Percentiles rank a stretch among this genome's conserved stretches.
These are phyloP conservation scores for Aristolochia californica DNA, from an alignment of 164 flowering plant genomes.

Conservation along the genomic window DNA sequence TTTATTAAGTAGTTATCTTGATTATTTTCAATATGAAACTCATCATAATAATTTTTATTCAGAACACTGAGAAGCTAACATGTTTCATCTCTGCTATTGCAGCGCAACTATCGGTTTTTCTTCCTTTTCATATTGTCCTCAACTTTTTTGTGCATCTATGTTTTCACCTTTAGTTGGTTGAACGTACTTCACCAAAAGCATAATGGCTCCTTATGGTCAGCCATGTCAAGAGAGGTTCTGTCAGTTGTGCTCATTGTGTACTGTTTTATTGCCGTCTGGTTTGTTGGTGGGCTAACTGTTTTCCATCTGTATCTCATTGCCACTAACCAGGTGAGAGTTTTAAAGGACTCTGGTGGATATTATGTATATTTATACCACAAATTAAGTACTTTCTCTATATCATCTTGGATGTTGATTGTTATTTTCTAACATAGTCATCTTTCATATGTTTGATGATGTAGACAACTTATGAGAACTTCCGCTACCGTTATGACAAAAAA, in stretches of 20 bases:
- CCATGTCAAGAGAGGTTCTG: constrained; percentile 36
- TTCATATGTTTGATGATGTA: constrained; percentile 14
- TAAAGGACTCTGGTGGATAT: background rate
- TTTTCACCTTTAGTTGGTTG: constrained; percentile 55
- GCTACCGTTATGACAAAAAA: constrained; percentile 81
- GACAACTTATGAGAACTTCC: constrained; percentile 96
- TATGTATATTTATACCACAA: background rate
- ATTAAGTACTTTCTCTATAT: background rate
- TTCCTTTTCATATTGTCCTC: constrained; percentile 60
- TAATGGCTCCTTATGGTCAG: constrained; percentile 18
- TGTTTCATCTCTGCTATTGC: constrained; percentile 20
- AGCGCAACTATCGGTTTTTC: constrained; percentile 91
- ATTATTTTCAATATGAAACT: too few relatives aligned
- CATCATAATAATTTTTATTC: too few relatives aligned
- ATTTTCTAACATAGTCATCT: background rate
- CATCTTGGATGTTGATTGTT: background rate
- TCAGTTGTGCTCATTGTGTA: constrained; percentile 67
- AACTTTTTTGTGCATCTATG: constrained; percentile 63
- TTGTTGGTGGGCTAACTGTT: constrained; percentile 84
- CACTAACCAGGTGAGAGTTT: constrained; percentile 67
- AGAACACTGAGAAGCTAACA: too few relatives aligned
- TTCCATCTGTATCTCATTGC: constrained; percentile 81
- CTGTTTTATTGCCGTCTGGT: constrained; percentile 90
- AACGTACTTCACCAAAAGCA: constrained; percentile 25
- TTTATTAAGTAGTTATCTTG: too few relatives aligned